These are phyloP conservation scores for Ogataea paraovalis DNA, from an alignment of 805 yeast species.

Conservation along the genomic window DNA sequence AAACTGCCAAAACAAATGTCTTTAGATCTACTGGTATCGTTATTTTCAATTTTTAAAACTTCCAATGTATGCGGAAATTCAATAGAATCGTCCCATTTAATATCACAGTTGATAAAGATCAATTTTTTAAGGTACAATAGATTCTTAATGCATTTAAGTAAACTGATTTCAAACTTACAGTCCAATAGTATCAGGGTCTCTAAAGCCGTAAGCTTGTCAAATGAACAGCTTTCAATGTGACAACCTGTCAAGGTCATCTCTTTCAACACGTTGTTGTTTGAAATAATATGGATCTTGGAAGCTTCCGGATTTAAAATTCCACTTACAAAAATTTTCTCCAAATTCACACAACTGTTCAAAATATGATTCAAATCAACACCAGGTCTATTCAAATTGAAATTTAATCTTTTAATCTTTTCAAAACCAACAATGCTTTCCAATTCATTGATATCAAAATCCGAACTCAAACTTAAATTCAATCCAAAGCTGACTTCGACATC, in stretches of 20 bases:
- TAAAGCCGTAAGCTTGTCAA: slow-evolving; percentile 10
- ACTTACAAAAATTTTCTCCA: slow-evolving; percentile 14
- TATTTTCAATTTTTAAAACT: slow-evolving; percentile 16
- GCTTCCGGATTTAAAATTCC: slow-evolving; percentile 7
- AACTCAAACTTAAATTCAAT: slow-evolving; percentile 6
- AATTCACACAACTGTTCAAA: slow-evolving; percentile 5
- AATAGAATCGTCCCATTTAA: slow-evolving; percentile 16
- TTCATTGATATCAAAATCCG: neutral
- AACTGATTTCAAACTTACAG: slow-evolving; percentile 11
- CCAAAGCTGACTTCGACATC: neutral
- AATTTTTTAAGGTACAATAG: slow-evolving; percentile 8
- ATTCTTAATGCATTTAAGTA: slow-evolving; percentile 9
- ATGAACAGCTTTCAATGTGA: slow-evolving; percentile 10
- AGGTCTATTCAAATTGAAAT: slow-evolving; percentile 4
- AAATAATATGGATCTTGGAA: slow-evolving; percentile 1
- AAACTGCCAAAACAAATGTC: slow-evolving; percentile 11
- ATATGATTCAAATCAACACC: slow-evolving; percentile 11
- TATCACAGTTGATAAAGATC: slow-evolving; percentile 17
- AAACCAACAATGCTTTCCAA: slow-evolving; percentile 6
- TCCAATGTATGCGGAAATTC: slow-evolving; percentile 15
- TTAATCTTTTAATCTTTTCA: slow-evolving; percentile 8
- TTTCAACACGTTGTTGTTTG: slow-evolving; percentile 3
- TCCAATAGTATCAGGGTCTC: slow-evolving; percentile 17
- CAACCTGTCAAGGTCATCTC: slow-evolving; percentile 13
- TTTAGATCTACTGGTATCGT: slow-evolving; percentile 13